Conservation (phyloP, 169 alveolate species). For the Babesia divergens region DNA sequence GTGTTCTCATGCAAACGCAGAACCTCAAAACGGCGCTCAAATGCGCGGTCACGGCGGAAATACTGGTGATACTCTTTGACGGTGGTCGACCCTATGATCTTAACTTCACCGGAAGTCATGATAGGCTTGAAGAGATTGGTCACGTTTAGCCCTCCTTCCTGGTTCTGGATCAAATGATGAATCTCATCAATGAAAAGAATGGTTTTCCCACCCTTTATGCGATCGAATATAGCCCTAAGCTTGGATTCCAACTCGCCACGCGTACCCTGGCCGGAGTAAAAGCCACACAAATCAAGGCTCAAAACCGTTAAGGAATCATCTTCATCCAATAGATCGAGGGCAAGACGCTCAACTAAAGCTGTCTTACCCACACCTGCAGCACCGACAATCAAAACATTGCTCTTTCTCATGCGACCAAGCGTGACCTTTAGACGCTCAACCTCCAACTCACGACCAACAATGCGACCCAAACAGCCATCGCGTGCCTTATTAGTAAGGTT, state of each 20-base stretch:
- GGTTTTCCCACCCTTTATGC: conserved; percentile 47
- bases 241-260: conserved; percentile 25
- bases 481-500: conserved; percentile 74
- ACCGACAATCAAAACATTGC: conserved; percentile 72
- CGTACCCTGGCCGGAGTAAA: conserved; percentile 64
- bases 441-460: conserved; percentile 71
- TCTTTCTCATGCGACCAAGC: conserved; percentile 78
- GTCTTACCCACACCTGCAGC: conserved; percentile 72
- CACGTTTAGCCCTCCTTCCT: conserved; percentile 63
- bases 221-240: conserved; percentile 55
- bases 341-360: conserved; percentile 63
- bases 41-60: conserved; percentile 64
- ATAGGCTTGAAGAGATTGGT: conserved; percentile 54
- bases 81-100: conserved; percentile 69
- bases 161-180: conserved; percentile 62
- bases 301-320: conserved; percentile 56
- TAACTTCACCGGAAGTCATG: conserved; percentile 55
- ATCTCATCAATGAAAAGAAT: conserved; percentile 68
- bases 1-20: conserved; percentile 55
- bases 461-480: conserved; percentile 49
- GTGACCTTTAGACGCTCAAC: conserved; percentile 72
- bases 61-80: conserved; percentile 57
- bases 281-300: conserved; percentile 60
- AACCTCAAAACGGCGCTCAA: conserved; percentile 67
- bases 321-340: conserved; percentile 46